Evolutionary conservation across 2,329 filamentous ascomycete species (phyloP), one percentile per base, ranked within the genome.

Genomic region (Ceratocystis harringtonii): DNA sequence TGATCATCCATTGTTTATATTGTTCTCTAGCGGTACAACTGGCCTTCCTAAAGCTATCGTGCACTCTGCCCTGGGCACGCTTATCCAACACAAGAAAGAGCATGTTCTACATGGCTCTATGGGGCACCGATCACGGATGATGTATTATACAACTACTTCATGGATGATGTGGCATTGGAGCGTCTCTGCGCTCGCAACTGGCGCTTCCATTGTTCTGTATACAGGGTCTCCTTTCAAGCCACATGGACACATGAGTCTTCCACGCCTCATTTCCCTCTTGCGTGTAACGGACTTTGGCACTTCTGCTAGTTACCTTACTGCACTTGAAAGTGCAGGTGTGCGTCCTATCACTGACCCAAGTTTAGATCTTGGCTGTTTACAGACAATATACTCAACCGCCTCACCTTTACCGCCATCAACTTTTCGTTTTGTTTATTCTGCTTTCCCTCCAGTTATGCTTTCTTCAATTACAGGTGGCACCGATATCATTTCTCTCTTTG

Each of bases 91-190:
- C 78, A 97, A 97, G 76, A 99, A 99, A 74, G 94, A 97, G 73
- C 92, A 95, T 72, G 81, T 87, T 60, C 79, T 97, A 2, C 92
- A 97, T 73, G 89, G 88, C 73, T 90, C 91, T 25, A 84, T 99
- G 69, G 80, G 81, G 7, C 81, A 86, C 0, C 78, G 79, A 1
- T 89, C 91, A 52, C 82, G 87, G 22, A 80, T 96, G 72, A 89
- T 96, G 74, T 96, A 96, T 77, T 96, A 92, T 77, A 96, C 91
- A 0, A 96, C 92, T 2, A 91, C 88, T 10, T 95, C 90, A 0
- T 96, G 92, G 94, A 97, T 99, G 92, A 97, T 97, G 92, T 96
- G 92, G 91, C 92, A 97, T 74, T 97, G 92, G 92, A 86, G 92
- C 50, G 83, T 96, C 22, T 92, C 90, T 0, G 90, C 87, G 5